Percentiles rank a stretch among this genome's conserved stretches.
These are phyloP conservation scores for Ricinus communis DNA, from an alignment of 345 rosid genomes.

Conservation along the genomic window DNA sequence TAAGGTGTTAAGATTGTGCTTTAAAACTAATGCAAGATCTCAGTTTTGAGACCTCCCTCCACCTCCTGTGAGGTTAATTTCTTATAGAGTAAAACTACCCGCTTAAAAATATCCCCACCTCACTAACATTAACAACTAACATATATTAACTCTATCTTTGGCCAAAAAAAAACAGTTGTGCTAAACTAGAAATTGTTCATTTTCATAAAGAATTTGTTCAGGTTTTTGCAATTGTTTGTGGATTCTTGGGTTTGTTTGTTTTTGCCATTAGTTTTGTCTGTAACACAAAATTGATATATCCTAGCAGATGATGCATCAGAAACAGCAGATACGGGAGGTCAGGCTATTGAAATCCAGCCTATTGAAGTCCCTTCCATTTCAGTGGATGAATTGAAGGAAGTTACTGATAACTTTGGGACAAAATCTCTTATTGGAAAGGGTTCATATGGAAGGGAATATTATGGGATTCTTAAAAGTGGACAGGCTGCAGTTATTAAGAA, in stretches of 20 bases:
- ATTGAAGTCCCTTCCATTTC: slow-evolving; percentile 65
- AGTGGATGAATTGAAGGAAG: slow-evolving; percentile 54
- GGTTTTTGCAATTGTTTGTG: no score
- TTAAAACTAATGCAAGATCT: no score
- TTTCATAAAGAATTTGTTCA: neutral
- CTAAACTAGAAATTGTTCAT: neutral
- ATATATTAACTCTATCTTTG: no score
- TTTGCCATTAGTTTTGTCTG: neutral
- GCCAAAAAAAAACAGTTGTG: no score
- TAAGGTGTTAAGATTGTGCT: neutral
- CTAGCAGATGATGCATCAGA: slow-evolving; percentile 52
- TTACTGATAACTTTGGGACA: slow-evolving; percentile 62
- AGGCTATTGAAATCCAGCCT: slow-evolving; percentile 60
- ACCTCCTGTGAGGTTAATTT: no score
- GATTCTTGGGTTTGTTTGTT: neutral
- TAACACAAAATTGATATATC: slow-evolving; percentile 6
- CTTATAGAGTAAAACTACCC: no score
- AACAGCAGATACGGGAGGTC: slow-evolving; percentile 50
- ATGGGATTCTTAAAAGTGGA: slow-evolving; percentile 63
- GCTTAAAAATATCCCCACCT: no score
- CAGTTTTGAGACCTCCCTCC: no score
- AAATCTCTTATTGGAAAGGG: slow-evolving; percentile 81
- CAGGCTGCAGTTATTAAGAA: slow-evolving; percentile 78
- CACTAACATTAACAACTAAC: no score
- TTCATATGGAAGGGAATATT: slow-evolving; percentile 85